These are phyloP conservation scores for Globisporangium viniferum DNA, from an alignment of 352 stramenopile genomes.

Conservation along the genomic window DNA sequence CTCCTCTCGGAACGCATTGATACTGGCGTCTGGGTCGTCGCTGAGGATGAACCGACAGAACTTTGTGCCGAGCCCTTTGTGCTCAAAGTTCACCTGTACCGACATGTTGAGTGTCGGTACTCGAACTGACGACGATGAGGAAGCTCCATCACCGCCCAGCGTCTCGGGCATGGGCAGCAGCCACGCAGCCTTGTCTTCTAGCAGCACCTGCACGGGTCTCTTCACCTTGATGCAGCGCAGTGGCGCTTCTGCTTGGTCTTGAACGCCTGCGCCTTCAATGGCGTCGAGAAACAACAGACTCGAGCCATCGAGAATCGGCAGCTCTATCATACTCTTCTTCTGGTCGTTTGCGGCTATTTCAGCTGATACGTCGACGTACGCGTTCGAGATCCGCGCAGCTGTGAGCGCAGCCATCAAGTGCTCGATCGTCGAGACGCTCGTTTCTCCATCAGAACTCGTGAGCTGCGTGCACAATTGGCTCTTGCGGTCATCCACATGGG, in stretches of 20 bases:
- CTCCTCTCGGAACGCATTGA: conserved; percentile 26
- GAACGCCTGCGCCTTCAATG: conserved; percentile 34
- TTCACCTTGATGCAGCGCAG: conserved; percentile 37
- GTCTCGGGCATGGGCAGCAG: conserved; percentile 43
- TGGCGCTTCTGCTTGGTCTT: conserved; percentile 19
- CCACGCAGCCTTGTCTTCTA: conserved; percentile 65
- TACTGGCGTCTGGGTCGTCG: conserved; percentile 27
- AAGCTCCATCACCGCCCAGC: conserved; percentile 15
- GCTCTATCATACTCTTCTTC: conserved; percentile 28
- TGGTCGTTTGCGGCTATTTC: neutral
- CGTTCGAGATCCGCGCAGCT: conserved; percentile 42
- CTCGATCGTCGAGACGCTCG: conserved; percentile 51
- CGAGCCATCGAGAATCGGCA: conserved; percentile 70
- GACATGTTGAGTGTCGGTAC: conserved; percentile 45
- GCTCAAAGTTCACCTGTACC: conserved; percentile 68
- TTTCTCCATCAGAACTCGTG: conserved; percentile 14
- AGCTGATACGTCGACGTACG: conserved; percentile 29
- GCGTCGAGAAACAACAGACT: conserved; percentile 40
- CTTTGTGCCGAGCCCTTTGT: conserved; percentile 47
- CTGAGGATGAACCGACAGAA: conserved; percentile 39
- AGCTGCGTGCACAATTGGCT: conserved; percentile 66
- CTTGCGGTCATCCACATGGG: conserved; percentile 34
- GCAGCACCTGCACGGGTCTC: conserved; percentile 53
- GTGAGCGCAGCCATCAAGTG: conserved; percentile 67
- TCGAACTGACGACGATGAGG: conserved; percentile 4